phyloP scores from a whole-genome alignment of 2,329 filamentous ascomycete species.

The Bipolaris cookei region DNA sequence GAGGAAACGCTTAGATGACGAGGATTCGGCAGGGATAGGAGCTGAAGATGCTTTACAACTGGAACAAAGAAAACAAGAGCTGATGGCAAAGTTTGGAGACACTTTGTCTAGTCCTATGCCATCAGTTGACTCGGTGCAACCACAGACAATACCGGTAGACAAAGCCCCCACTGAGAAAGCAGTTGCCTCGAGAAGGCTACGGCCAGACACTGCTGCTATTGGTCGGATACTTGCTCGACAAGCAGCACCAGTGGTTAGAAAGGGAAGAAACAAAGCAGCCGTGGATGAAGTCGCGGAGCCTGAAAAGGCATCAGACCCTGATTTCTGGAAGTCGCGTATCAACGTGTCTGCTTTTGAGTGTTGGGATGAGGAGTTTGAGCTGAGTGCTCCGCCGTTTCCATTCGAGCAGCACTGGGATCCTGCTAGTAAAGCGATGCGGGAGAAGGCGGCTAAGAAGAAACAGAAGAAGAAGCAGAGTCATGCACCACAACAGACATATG shows the following conservation, averaged over 20 bases:
- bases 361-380: constrained; percentile 60
- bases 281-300: constrained; percentile 31
- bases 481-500: constrained; percentile 29
- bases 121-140: constrained; percentile 3
- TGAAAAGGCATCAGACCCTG: constrained; percentile 54
- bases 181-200: constrained; percentile 31
- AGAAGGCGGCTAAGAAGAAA: constrained; percentile 66
- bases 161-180: constrained; percentile 11
- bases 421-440: constrained; percentile 65
- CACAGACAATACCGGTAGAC: not conserved
- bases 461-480: constrained; percentile 57
- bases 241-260: constrained; percentile 30
- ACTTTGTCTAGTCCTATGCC: not conserved
- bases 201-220: constrained; percentile 36
- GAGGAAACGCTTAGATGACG: constrained; percentile 32
- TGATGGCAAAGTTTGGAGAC: constrained; percentile 30
- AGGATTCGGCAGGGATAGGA: constrained; percentile 17
- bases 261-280: constrained; percentile 24
- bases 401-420: constrained; percentile 90
- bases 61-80: constrained; percentile 29
- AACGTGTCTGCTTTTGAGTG: constrained; percentile 83
- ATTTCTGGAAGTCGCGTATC: constrained; percentile 77
- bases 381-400: constrained; percentile 84
- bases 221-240: constrained; percentile 42
- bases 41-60: constrained; percentile 25